Evolutionary conservation across 2,329 filamentous ascomycete species (phyloP), one percentile per base, ranked within the genome.

Genomic region (Pestalotiopsis sp.): DNA sequence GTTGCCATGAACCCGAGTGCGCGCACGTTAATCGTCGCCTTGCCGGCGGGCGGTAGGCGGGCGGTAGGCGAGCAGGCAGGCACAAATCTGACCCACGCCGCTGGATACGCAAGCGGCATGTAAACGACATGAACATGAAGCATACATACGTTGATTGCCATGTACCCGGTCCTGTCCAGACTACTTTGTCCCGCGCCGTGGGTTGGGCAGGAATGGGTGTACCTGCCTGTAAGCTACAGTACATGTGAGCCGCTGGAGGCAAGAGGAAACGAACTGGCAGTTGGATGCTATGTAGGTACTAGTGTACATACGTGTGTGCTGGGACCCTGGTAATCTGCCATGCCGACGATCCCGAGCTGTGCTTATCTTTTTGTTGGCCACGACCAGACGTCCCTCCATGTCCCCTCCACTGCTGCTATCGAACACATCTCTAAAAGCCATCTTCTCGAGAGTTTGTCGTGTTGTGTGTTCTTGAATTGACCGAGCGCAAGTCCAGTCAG

Each of bases 331-430:
- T 31, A 66, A 57, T 66, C 63, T 23, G 45, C 63, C 36, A 17
- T 49, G 36, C 63, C 63, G 63, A 66, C 27, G 45, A 56, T 66
- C 41, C 63, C 63, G 63, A 66, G 63, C 63, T 66, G 61, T 12
- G 17, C 61, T 64, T 64, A 64, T 64, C 61, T 64, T 62, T 62
- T 62, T 39, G 59, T 62, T 39, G 45, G 45, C 45, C 17, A 20
- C 45, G 13, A 62, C n/a, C 59, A 36, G 7, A 36, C 31, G 31
- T 36, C 31, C 31, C 31, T 36, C 31, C 6, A 36, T 36, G 31
- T 62, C 59, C 59, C 59, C 59, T 62, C 59, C 59, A 7, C 45
- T 52, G 45, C 7, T 9, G 45, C 17, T 52, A 52, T 52, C 45
- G 45, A 52, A 52, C 45, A 52, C 45, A n/a, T 52, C 20, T 52